Evolutionary conservation across 139 green algal species (phyloP), one percentile per base, ranked within the genome.

Genomic region (Trebouxia sp.): DNA sequence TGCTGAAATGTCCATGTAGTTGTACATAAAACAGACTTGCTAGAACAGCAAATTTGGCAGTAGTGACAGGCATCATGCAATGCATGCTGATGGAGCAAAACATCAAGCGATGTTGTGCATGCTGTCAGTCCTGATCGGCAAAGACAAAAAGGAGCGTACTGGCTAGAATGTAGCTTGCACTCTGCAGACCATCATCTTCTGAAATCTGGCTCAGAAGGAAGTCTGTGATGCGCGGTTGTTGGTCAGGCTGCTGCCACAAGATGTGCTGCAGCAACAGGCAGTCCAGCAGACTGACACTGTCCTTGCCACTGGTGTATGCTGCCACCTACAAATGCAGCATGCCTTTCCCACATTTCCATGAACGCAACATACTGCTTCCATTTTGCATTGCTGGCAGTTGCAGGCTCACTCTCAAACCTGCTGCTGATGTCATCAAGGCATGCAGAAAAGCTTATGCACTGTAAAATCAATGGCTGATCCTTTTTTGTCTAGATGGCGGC

Each of bases 261-360:
- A 97, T 83, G 85, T 97, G 92, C 85, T 95, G 88, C 81, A 98
- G 88, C 86, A 98, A 90, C 78, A 98, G 88, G 50, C 85, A 92
- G 87, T 98, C 95, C 56, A 92, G 91, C 81, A 92, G 81, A 6
- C 79, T 91, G 15, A 98, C 91, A 5, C 35, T 67, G 14, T 79
- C 78, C 50, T 91, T 85, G 3, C 93, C 92, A 76, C 93, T 91
- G 50, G 90, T 92, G 86, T 94, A 97, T 3, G 94, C 94, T 3
- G 94, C 91, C 42, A 97, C 88, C 74, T 92, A 84, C 38, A 85
- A n/a, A n/a, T 17, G 20, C 62, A 45, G 11, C 7, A 30, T 1
- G 10, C 1, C 17, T 72, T 12, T 2, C 43, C 8, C 3, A 30
- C 62, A 45, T 26, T 8, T 30, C 62, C 11, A 0, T 28, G 1